These are phyloP conservation scores for Hansenula sp. DNA, from an alignment of 1,139 yeast genomes.

Conservation along the genomic window DNA sequence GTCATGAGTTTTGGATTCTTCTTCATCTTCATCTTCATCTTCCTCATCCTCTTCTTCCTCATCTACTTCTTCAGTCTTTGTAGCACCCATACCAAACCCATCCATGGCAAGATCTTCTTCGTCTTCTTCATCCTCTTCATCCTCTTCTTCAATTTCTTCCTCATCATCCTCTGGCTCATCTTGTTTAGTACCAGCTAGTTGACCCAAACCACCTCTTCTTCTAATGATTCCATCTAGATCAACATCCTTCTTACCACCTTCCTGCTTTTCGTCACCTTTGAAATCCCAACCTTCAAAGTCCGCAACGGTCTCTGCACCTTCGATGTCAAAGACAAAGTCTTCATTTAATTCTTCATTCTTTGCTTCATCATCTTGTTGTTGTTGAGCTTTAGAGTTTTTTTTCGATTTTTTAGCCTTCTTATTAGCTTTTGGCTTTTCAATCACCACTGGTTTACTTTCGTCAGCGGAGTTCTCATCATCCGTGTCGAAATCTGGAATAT, in stretches of 20 bases:
- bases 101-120: slow-evolving; percentile 52
- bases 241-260: slow-evolving; percentile 52
- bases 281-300: slow-evolving; percentile 84
- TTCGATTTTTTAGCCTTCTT: slow-evolving; percentile 23
- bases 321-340: slow-evolving; percentile 64
- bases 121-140: slow-evolving; percentile 29
- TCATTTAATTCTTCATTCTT: slow-evolving; percentile 60
- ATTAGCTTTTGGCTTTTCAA: slow-evolving; percentile 44
- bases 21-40: slow-evolving; percentile 23
- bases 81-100: slow-evolving; percentile 69
- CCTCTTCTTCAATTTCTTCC: slow-evolving; percentile 33
- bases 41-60: slow-evolving; percentile 26
- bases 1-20: slow-evolving; percentile 20
- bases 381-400: slow-evolving; percentile 27
- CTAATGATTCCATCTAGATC: slow-evolving; percentile 82
- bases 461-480: slow-evolving; percentile 52
- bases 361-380: slow-evolving; percentile 26
- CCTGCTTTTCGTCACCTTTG: slow-evolving; percentile 41
- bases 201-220: slow-evolving; percentile 72
- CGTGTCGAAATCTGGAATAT: slow-evolving; percentile 53
- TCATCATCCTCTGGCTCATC: slow-evolving; percentile 30
- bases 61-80: slow-evolving; percentile 25
- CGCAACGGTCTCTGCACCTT: slow-evolving; percentile 46
- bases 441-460: slow-evolving; percentile 80
- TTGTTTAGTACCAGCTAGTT: slow-evolving; percentile 44